phyloP scores from a whole-genome alignment of 1,139 yeast species.

The Saccharomyces hybrid region DNA sequence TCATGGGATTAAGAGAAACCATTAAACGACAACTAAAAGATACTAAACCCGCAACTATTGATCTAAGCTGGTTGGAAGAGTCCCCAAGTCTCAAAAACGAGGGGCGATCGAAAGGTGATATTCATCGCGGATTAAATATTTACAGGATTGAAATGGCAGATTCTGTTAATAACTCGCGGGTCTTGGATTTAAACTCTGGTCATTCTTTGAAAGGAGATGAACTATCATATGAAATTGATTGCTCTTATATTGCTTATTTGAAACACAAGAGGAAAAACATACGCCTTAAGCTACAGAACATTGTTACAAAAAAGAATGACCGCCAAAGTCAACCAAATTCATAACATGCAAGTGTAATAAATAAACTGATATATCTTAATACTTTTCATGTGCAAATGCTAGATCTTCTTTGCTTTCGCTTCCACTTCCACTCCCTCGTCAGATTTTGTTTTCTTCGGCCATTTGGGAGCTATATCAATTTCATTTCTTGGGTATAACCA shows the following conservation, averaged over 20 bases:
- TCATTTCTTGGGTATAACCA: conserved; percentile 58
- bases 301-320: background rate
- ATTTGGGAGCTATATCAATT: conserved; percentile 67
- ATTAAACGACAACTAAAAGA: background rate
- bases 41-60: background rate
- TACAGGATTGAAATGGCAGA: background rate
- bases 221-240: background rate
- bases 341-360: background rate
- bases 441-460: conserved; percentile 44
- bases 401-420: background rate
- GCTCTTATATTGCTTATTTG: background rate
- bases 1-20: conserved; percentile 10
- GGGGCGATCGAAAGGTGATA: background rate
- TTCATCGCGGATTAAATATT: background rate
- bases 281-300: background rate
- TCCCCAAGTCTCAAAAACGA: background rate
- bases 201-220: background rate
- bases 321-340: background rate
- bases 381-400: background rate
- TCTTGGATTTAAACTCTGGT: background rate
- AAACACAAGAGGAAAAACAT: background rate
- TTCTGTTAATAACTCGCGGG: background rate
- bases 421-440: background rate
- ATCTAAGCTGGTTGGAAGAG: background rate
- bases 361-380: background rate